phyloP scores from a whole-genome alignment of 2,329 filamentous ascomycete genomes.

The Aspergillus sp. region DNA sequence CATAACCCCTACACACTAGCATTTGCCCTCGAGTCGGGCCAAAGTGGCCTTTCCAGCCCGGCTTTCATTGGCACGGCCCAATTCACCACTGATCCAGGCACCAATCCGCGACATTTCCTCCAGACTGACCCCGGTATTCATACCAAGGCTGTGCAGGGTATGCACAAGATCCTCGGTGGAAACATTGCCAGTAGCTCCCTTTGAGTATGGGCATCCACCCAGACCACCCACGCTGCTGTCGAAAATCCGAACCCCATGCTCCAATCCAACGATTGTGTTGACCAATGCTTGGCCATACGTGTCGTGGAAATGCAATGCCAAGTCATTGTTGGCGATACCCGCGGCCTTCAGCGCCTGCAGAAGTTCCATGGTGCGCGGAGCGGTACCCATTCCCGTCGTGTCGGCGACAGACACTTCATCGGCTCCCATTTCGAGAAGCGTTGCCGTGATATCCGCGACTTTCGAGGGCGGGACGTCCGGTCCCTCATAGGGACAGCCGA shows the following conservation, averaged over 20 bases:
- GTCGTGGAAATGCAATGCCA: slow-evolving; percentile 66
- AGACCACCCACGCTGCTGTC: slow-evolving; percentile 63
- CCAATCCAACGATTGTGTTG: slow-evolving; percentile 60
- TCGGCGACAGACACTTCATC: slow-evolving; percentile 65
- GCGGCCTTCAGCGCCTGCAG: slow-evolving; percentile 58
- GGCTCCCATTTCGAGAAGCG: slow-evolving; percentile 62
- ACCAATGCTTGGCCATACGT: slow-evolving; percentile 65
- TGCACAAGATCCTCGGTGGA: slow-evolving; percentile 63
- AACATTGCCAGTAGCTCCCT: slow-evolving; percentile 65
- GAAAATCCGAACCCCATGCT: slow-evolving; percentile 62
- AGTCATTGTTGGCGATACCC: slow-evolving; percentile 57
- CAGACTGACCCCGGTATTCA: slow-evolving; percentile 57
- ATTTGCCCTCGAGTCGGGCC: slow-evolving; percentile 29
- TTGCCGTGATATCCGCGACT: slow-evolving; percentile 60
- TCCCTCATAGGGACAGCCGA: slow-evolving; percentile 66
- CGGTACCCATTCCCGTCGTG: slow-evolving; percentile 67
- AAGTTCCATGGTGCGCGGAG: slow-evolving; percentile 57
- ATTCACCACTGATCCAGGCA: slow-evolving; percentile 53
- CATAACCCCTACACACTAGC: neutral
- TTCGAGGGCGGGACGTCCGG: slow-evolving; percentile 58
- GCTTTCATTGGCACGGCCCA: slow-evolving; percentile 53
- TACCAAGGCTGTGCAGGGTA: slow-evolving; percentile 58
- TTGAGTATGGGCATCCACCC: slow-evolving; percentile 63
- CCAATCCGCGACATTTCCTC: slow-evolving; percentile 56
- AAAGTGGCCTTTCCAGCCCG: slow-evolving; percentile 53